A percentile compares a stretch with the other conserved stretches of the same genome.
These are phyloP conservation scores for Adansonia grandidieri DNA, from an alignment of 441 rosid species.

Conservation along the genomic window DNA sequence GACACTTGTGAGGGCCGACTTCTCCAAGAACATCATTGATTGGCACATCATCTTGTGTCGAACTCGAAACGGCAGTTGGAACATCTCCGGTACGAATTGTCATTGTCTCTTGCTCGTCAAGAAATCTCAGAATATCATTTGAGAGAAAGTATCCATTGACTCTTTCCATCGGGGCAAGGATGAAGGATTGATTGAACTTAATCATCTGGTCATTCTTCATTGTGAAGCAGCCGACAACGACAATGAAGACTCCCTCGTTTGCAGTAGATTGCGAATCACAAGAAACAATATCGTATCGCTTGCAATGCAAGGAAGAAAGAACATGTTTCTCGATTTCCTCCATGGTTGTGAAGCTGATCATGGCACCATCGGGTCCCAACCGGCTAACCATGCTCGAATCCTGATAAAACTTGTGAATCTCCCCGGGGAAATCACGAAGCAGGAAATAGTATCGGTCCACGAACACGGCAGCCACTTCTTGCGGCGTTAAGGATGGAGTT, in stretches of 20 bases:
- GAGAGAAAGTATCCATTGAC: background rate
- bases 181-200: slow-evolving; percentile 4
- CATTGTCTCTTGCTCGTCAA: slow-evolving; percentile 8
- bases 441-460: slow-evolving; percentile 31
- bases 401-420: slow-evolving; percentile 35
- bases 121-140: slow-evolving; percentile 8
- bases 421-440: slow-evolving; percentile 23
- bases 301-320: background rate
- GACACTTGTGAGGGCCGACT: too few species aligned
- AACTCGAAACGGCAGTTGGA: background rate
- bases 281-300: background rate
- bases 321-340: slow-evolving; percentile 17
- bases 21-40: background rate
- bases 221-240: background rate
- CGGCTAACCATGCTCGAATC: slow-evolving; percentile 34
- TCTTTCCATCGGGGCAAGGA: too few species aligned
- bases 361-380: slow-evolving; percentile 31
- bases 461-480: slow-evolving; percentile 16
- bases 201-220: background rate
- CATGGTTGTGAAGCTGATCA: slow-evolving; percentile 30
- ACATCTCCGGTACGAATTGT: background rate
- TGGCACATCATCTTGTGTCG: background rate
- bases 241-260: background rate
- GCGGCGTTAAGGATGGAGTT: background rate
- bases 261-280: background rate